Conservation (phyloP, 169 alveolate species). For the Besnoitia besnoiti region DNA sequence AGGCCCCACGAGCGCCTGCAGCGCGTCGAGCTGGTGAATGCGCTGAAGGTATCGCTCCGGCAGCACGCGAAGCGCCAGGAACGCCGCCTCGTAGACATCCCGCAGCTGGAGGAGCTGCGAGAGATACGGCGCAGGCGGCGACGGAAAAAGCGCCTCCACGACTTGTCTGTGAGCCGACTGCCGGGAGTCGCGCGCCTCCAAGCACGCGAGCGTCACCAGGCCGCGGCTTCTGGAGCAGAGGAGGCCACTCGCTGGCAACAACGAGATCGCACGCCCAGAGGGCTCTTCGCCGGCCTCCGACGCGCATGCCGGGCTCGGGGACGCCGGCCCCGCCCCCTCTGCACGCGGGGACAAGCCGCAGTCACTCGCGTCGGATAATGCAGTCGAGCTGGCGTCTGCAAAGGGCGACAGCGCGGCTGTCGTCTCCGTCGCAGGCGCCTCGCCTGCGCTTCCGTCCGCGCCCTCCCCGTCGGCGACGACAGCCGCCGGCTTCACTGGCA, state of each 20-base stretch:
- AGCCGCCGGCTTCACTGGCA: too few species aligned
- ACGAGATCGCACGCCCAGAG: background rate
- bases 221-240: background rate
- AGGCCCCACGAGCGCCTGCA: background rate
- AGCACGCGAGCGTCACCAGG: background rate
- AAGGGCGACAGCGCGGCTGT: background rate
- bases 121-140: background rate
- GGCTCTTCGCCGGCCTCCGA: background rate
- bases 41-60: conserved; percentile 22
- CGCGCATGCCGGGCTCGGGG: background rate
- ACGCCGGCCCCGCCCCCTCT: background rate
- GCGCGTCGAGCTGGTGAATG: conserved; percentile 37
- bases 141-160: background rate
- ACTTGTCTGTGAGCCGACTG: background rate
- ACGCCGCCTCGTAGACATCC: conserved; percentile 14
- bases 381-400: background rate
- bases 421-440: background rate
- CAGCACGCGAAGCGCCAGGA: background rate
- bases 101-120: conserved; percentile 4
- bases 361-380: background rate
- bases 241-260: too few species aligned
- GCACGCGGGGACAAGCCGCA: background rate
- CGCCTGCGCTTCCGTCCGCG: background rate
- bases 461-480: too few species aligned
- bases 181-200: background rate